phyloP scores from a whole-genome alignment of 768 basidiomycete genomes.

The Butyriboletus loyo region DNA sequence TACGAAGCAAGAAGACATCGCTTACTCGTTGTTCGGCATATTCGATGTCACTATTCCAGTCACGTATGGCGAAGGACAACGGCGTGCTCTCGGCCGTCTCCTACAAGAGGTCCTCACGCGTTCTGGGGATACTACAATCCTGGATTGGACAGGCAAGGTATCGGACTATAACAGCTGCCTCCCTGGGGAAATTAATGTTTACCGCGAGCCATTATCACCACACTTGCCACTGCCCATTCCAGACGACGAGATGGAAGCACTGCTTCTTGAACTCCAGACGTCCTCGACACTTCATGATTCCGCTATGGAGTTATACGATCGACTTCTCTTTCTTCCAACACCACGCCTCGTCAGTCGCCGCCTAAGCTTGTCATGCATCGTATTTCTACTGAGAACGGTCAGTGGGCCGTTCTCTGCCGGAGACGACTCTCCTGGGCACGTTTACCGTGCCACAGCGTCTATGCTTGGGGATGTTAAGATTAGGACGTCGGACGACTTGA shows the following conservation, averaged over 20 bases:
- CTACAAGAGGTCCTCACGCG: conserved; percentile 13
- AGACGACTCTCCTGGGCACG: background rate
- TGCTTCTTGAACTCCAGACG: conserved; percentile 1
- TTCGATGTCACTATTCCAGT: conserved; percentile 19
- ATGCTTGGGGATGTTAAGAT: conserved; percentile 11
- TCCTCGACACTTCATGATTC: conserved; percentile 1
- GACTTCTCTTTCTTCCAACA: conserved; percentile 7
- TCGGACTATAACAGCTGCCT: conserved; percentile 25
- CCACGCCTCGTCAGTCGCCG: conserved; percentile 16
- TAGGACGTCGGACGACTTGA: conserved; percentile 7
- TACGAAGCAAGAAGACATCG: conserved; percentile 23
- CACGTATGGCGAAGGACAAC: conserved; percentile 24
- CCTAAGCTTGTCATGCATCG: conserved; percentile 12
- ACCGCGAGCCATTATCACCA: conserved; percentile 2
- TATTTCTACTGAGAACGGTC: conserved; percentile 11
- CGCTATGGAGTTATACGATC: conserved; percentile 9
- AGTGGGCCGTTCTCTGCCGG: background rate
- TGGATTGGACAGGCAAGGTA: conserved; percentile 19
- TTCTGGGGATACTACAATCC: conserved; percentile 13
- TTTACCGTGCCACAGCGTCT: conserved; percentile 14
- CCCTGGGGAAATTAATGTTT: conserved; percentile 19
- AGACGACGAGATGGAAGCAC: conserved; percentile 8
- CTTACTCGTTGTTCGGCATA: conserved; percentile 28
- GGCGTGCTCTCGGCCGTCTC: conserved; percentile 23
- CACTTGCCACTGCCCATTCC: conserved; percentile 6